Base-by-base conservation (phyloP, 1,139 yeast genomes). In the Pichia inconspicua region DNA sequence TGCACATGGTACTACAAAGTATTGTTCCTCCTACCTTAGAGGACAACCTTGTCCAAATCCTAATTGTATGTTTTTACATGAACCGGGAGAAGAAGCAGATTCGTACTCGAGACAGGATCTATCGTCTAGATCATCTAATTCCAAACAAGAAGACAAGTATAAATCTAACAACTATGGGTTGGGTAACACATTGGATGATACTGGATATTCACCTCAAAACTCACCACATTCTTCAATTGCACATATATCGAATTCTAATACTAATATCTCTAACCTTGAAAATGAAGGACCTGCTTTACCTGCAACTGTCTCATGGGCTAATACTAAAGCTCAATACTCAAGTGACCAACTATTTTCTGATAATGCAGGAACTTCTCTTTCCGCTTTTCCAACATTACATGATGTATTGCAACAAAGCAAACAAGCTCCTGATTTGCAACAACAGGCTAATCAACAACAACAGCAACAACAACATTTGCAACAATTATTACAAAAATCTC, bases 1-100 rank as follows among this genome's bases (percentile, higher is more conserved):
- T 15, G 97, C 98, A 0, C 95, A 90, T 66, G 99, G 99, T 62
- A 94, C 98, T 4, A 94, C 99, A 14, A 94, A 94, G 67, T 94
- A 94, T 69, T 94, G 99, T 66, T 88, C 96, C 15, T 84, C 96
- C 2, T 94, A 94, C 64, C 73, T 94, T 55, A 78, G 97, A 55
- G 97, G 97, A 39, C 95, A 88, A 65, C 83, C 95, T 22, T 94
- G 99, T 69, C 98, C 96, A 52, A 94, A 94, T 67, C 98, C 98
- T 53, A 89, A 89, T 64, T 94, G 99, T 74, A 94, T 94, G 98
- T 94, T 92, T 63, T 74, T 94, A 60, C 99, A 94, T 65, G 98
- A 94, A 66, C 98, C 98, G 3, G 98, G 99, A 52, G 99, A 94
- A 70, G 98, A 94, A 66, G 97, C 97, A 1, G 98, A 94, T 61